Base-by-base conservation (phyloP, 345 rosid species). In the Syzygium grande region DNA sequence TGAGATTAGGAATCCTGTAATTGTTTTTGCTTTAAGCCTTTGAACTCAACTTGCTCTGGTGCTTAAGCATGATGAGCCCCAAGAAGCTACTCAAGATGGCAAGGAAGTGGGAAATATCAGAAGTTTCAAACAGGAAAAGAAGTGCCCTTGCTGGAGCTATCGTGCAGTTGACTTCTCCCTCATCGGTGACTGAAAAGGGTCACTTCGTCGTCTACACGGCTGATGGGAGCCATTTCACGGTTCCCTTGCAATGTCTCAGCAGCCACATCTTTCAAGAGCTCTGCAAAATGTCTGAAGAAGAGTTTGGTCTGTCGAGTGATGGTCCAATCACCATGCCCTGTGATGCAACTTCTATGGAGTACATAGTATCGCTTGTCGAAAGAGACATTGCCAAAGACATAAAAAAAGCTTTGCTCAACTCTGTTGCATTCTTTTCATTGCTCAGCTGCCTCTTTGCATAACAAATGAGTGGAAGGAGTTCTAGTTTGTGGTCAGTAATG, bases 61-160 rank as follows among this genome's bases (percentile, higher is more conserved):
- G n/a, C n/a, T 38, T 38, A 61, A 61, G 34, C 73, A 61, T 61
- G 34, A 61, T 61, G 34, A 88, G 59, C 53, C 46, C 88, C 25
- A 90, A 86, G 88, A 89, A 90, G 84, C 89, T 91, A 84, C 84
- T 90, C 86, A 87, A 84, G 84, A 80, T 90, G 61, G 92, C 93
- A 14, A 92, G 88, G 65, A 89, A 89, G 77, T 87, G 92, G 90
- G 88, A 68, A 41, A 88, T 63, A 59, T 34, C 79, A n/a, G 90
- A 84, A 27, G 84, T 87, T 46, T 85, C 88, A 9, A 58, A 53
- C 65, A 59, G 65, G 65, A 86, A 87, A 87, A 85, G 85, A 56
- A 87, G 88, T 56, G 68, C 91, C 34, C 87, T 91, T 3, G 86
- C 86, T 46, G 77, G 65, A 59, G 27, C 63, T 51, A 46, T 5